Base-by-base conservation (phyloP, 106 monocot genomes). In the Xerophyta viscosa region DNA sequence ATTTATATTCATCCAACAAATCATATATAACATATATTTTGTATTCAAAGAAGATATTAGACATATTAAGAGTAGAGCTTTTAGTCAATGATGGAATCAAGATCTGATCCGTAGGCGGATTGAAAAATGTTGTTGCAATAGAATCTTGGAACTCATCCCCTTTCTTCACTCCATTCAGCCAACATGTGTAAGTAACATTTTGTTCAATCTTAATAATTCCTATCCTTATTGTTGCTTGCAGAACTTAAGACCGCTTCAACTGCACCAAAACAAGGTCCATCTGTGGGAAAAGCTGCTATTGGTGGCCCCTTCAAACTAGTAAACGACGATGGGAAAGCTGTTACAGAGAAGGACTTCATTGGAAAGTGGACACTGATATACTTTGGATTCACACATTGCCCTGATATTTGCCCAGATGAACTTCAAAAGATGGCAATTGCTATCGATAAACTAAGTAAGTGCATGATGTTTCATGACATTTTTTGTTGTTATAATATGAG, bases 351-450 rank as follows among this genome's bases (percentile, higher is more conserved):
- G 62, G 81, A 94, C 55, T 94, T 94, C 68, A 14, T 84, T 36
- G 94, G 94, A 42, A 88, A 84, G 48, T 94, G 94, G 94, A 94
- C 88, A 15, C 41, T 94, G 23, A 54, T 94, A 31, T 94, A 94
- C 60, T 94, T 94, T 71, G 94, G 94, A 17, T 94, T 94, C 50
- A 94, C 94, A 25, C 84, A 94, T 61, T 94, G 94, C 65, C 94
- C 94, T 19, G 94, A 94, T 67, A 84, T 94, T 54, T 94, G 94
- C 58, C 94, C 94, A 6, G 94, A 94, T 58, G 94, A 94, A 58
- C 88, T 94, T 18, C 93, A 84, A 49, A 94, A 94, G 37, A 47
- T 94, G 62, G 74, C 84, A 62, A 48, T 49, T 45, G 77, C 88
- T 31, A 54, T 94, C 39, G 94, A 94, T 48, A 84, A 84, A 64